These are phyloP conservation scores for Rhododendron simsii DNA, from an alignment of 148 eudicot species.

Conservation along the genomic window DNA sequence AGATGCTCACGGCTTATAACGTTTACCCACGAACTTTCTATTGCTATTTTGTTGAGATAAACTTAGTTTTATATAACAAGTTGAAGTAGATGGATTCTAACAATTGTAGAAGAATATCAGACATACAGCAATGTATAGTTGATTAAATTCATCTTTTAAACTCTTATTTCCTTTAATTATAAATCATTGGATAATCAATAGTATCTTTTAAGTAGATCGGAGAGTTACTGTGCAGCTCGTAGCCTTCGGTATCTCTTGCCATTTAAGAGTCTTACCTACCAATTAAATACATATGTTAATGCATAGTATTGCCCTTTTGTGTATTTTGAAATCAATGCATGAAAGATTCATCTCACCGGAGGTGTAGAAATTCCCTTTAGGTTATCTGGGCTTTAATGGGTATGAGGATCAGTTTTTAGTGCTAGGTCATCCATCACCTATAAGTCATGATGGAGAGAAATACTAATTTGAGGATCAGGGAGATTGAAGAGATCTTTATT, in stretches of 20 bases:
- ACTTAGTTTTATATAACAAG: neutral
- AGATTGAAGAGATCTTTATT: neutral
- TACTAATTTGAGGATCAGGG: neutral
- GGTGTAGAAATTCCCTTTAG: neutral
- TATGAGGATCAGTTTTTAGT: neutral
- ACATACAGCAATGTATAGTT: neutral
- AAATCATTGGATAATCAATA: neutral
- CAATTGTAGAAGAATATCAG: neutral
- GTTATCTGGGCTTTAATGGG: neutral
- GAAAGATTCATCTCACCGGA: neutral
- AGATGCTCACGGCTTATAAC: neutral
- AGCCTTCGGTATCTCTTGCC: neutral
- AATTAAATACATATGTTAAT: neutral
- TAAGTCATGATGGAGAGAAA: neutral
- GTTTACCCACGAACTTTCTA: neutral
- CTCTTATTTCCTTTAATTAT: neutral
- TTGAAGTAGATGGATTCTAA: neutral
- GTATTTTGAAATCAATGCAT: neutral
- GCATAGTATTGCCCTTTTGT: neutral
- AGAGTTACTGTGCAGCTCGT: neutral
- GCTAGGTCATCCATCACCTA: neutral
- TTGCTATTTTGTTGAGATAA: neutral
- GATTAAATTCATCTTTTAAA: neutral
- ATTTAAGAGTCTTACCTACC: neutral
- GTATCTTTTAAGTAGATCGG: neutral